These are phyloP conservation scores for Penicillium diatomitis DNA, from an alignment of 495 filamentous ascomycete species.

Conservation along the genomic window DNA sequence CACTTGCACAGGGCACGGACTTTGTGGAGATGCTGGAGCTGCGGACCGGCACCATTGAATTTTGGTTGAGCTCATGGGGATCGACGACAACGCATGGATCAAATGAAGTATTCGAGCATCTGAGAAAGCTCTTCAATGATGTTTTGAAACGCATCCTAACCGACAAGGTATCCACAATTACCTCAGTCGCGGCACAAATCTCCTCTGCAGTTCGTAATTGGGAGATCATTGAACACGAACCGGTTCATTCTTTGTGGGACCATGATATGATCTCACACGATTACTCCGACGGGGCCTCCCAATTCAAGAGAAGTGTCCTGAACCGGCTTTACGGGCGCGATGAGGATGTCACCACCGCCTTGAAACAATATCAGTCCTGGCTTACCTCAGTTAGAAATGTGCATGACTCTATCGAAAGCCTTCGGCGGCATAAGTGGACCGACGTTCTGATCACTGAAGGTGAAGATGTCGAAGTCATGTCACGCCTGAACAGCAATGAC, in stretches of 20 bases:
- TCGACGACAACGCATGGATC: constrained; percentile 38
- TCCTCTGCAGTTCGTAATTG: constrained; percentile 41
- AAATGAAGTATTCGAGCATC: constrained; percentile 52
- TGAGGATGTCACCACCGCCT: constrained; percentile 48
- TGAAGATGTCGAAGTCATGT: constrained; percentile 51
- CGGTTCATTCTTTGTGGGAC: constrained; percentile 52
- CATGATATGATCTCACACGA: constrained; percentile 42
- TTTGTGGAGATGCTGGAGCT: constrained; percentile 60
- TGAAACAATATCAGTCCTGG: constrained; percentile 60
- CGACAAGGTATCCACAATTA: constrained; percentile 46
- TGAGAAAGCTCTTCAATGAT: constrained; percentile 60
- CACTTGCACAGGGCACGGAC: constrained; percentile 46
- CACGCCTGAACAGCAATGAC: constrained; percentile 63
- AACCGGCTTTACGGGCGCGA: constrained; percentile 55
- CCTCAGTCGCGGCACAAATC: constrained; percentile 47
- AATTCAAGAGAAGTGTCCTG: constrained; percentile 45
- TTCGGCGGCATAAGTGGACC: constrained; percentile 64
- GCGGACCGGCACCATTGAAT: constrained; percentile 57
- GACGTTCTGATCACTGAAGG: constrained; percentile 68
- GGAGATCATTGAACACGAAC: constrained; percentile 38
- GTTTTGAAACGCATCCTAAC: constrained; percentile 52
- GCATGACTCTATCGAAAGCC: constrained; percentile 50
- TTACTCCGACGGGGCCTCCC: constrained; percentile 43
- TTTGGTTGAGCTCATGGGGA: constrained; percentile 55
- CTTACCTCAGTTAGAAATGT: constrained; percentile 51